These are phyloP conservation scores for Akanthomyces muscarius DNA, from an alignment of 2,329 filamentous ascomycete genomes.

Conservation along the genomic window DNA sequence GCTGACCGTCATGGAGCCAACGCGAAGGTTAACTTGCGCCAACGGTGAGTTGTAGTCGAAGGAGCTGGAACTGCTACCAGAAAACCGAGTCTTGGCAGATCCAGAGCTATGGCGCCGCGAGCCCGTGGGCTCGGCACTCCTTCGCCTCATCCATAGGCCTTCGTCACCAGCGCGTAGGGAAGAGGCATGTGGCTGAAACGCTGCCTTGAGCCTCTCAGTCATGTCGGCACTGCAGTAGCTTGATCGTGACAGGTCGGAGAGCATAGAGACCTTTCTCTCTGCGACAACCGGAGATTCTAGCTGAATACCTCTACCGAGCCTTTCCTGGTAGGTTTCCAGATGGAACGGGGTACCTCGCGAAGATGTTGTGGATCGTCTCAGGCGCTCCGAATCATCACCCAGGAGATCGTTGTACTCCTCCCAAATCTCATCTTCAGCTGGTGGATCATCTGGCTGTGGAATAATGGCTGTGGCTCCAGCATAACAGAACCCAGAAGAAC, in stretches of 20 bases:
- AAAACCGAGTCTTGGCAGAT: conserved; percentile 36
- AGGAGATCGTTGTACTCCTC: conserved; percentile 89
- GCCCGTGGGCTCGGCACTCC: not conserved
- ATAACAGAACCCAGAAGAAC: conserved; percentile 60
- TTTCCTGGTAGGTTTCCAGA: conserved; percentile 46
- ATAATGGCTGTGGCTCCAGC: conserved; percentile 62
- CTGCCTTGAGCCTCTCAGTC: conserved; percentile 48
- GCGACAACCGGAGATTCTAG: conserved; percentile 45
- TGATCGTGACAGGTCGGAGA: conserved; percentile 38
- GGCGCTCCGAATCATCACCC: conserved; percentile 52
- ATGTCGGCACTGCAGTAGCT: conserved; percentile 54
- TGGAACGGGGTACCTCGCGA: conserved; percentile 55
- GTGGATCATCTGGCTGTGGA: conserved; percentile 56
- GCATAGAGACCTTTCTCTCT: conserved; percentile 31
- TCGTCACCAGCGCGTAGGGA: conserved; percentile 40
- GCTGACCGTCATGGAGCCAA: conserved; percentile 79
- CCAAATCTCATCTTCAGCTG: conserved; percentile 85
- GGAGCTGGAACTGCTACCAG: conserved; percentile 42
- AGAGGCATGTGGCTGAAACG: conserved; percentile 44
- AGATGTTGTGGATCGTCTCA: conserved; percentile 50
- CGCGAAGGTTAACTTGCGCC: conserved; percentile 70
- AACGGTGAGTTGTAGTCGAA: conserved; percentile 59
- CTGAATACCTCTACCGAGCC: conserved; percentile 32
- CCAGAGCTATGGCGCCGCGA: conserved; percentile 29
- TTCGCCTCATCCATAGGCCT: conserved; percentile 27